These are phyloP conservation scores for Pyrenopolyporus hunteri DNA, from an alignment of 495 filamentous ascomycete genomes.

Conservation along the genomic window DNA sequence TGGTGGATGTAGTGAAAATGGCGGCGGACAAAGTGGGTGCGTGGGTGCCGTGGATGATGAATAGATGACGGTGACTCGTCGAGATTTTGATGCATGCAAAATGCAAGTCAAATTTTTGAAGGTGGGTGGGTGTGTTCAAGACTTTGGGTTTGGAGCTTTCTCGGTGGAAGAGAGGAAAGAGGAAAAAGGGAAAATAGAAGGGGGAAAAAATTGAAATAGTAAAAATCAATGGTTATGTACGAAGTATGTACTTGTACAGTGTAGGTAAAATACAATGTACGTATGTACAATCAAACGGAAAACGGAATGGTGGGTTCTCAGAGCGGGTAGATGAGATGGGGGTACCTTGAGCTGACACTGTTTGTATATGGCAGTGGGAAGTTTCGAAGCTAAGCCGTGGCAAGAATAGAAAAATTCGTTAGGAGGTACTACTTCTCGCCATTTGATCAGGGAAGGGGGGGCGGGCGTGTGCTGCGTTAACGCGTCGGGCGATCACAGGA, in stretches of 20 bases:
- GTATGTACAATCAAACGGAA: too few species aligned
- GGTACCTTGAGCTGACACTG: conserved; percentile 33
- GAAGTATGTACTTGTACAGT: too few species aligned
- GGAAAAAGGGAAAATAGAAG: conserved; percentile 20
- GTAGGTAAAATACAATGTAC: too few species aligned
- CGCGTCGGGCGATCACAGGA: conserved; percentile 31
- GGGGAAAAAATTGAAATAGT: conserved; percentile 32
- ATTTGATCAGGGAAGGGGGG: conserved; percentile 14
- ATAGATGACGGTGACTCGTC: conserved; percentile 45
- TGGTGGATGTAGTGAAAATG: conserved; percentile 47
- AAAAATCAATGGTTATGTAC: conserved; percentile 30
- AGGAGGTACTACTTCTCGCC: conserved; percentile 10
- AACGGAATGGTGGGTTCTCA: conserved; percentile 28
- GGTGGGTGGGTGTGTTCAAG: conserved; percentile 42
- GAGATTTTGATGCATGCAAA: conserved; percentile 46
- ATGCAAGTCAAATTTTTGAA: conserved; percentile 44
- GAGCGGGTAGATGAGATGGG: conserved; percentile 18
- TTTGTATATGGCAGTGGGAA: conserved; percentile 26
- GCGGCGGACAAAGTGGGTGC: conserved; percentile 55
- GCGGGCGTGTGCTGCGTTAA: conserved; percentile 23
- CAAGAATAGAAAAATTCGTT: conserved; percentile 30
- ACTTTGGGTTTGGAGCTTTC: conserved; percentile 27
- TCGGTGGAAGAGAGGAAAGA: conserved; percentile 22
- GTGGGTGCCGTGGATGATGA: conserved; percentile 52
- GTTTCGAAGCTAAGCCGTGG: conserved; percentile 24